Evolutionary conservation across 257 asterid species (phyloP).

Genomic region (Cynanchum wilfordii): DNA sequence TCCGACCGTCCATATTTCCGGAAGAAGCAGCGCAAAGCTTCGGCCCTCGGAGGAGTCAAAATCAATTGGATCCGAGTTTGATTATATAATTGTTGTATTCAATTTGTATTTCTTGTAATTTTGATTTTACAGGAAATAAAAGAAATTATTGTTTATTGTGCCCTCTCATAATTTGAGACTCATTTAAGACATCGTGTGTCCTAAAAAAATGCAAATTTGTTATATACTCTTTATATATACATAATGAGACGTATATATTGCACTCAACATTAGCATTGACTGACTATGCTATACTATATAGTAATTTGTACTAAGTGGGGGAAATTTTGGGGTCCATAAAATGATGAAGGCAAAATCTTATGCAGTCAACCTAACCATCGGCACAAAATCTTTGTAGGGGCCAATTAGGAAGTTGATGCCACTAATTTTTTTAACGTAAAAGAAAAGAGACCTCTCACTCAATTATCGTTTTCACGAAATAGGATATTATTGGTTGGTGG

Average conservation of each 20-base stretch:
- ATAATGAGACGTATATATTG: background rate
- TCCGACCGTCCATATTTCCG: too few relatives aligned
- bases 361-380: slow-evolving; percentile 18
- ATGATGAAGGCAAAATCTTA: slow-evolving; percentile 18
- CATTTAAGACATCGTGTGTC: too few relatives aligned
- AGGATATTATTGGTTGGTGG: slow-evolving; percentile 23
- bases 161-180: too few relatives aligned
- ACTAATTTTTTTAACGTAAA: slow-evolving; percentile 19
- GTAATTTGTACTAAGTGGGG: background rate
- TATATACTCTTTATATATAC: background rate
- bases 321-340: slow-evolving; percentile 10
- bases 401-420: slow-evolving; percentile 24
- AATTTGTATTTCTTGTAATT: too few relatives aligned
- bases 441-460: slow-evolving; percentile 24
- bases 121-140: too few relatives aligned
- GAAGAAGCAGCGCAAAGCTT: too few relatives aligned
- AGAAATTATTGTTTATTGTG: too few relatives aligned
- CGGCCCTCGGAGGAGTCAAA: too few relatives aligned
- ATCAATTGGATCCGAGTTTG: too few relatives aligned
- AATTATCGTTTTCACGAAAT: background rate
- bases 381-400: slow-evolving; percentile 44
- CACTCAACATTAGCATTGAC: background rate
- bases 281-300: background rate
- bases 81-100: too few relatives aligned
- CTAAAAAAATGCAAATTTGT: too few relatives aligned